Evolutionary conservation across 352 stramenopile genomes (phyloP).

Genomic region (Globisporangium uncinulatum): DNA sequence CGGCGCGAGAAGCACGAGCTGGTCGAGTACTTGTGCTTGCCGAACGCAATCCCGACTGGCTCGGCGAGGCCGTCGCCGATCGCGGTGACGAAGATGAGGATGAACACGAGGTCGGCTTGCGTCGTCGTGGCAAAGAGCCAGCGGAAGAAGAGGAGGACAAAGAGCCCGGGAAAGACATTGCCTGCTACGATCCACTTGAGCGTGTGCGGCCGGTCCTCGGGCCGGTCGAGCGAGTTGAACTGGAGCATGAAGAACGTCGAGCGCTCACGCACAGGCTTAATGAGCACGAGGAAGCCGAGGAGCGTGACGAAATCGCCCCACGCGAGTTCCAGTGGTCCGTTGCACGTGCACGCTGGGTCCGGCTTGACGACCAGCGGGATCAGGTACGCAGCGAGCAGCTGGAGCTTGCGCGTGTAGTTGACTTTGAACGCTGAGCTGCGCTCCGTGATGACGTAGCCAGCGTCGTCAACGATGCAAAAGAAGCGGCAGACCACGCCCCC

Average conservation of each 20-base stretch:
- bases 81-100: constrained; percentile 72
- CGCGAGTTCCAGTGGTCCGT: constrained; percentile 53
- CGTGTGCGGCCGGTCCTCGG: constrained; percentile 73
- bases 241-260: constrained; percentile 86
- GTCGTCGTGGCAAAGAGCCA: constrained; percentile 77
- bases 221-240: constrained; percentile 83
- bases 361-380: constrained; percentile 74
- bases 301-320: constrained; percentile 84
- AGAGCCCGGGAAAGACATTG: constrained; percentile 76
- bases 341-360: constrained; percentile 38
- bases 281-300: constrained; percentile 75
- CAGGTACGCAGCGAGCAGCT: constrained; percentile 74
- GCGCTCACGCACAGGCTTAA: constrained; percentile 75
- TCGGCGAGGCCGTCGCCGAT: constrained; percentile 54
- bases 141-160: constrained; percentile 83
- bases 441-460: constrained; percentile 82
- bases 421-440: constrained; percentile 81
- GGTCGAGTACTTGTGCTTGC: constrained; percentile 65
- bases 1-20: constrained; percentile 42
- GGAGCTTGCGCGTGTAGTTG: constrained; percentile 84
- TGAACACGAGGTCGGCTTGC: constrained; percentile 72
- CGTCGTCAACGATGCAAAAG: constrained; percentile 79
- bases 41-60: constrained; percentile 47
- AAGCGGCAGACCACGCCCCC: constrained; percentile 76
- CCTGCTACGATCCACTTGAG: constrained; percentile 79